Evolutionary conservation across 2,329 filamentous ascomycete genomes (phyloP).

Genomic region (Ophiognomonia clavigignenti-juglandacearum): DNA sequence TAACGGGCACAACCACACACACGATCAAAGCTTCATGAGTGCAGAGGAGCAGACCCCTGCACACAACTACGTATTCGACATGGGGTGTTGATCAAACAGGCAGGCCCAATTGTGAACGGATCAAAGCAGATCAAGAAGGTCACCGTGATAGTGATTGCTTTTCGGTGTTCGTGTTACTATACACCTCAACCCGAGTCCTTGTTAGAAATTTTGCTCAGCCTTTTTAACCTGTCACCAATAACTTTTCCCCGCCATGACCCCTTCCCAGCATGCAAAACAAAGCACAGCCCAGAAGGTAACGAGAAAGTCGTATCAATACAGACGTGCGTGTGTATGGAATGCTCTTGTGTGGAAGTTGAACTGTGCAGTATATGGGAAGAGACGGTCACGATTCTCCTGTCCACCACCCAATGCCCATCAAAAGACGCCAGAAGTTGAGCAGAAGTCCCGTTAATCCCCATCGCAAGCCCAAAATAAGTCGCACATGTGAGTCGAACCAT

Average conservation of each 20-base stretch:
- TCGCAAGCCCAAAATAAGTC: constrained; percentile 19
- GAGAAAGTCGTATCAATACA: constrained; percentile 32
- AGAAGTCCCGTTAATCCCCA: constrained; percentile 3
- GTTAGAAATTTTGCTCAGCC: constrained; percentile 9
- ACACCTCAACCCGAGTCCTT: constrained; percentile 16
- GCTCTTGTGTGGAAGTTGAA: constrained; percentile 23
- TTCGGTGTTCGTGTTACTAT: constrained; percentile 18
- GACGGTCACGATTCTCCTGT: constrained; percentile 28
- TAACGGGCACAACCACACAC: too few relatives aligned
- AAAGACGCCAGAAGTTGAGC: constrained; percentile 16
- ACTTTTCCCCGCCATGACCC: constrained; percentile 18
- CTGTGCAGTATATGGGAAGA: constrained; percentile 25
- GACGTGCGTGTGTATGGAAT: constrained; percentile 17
- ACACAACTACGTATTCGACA: background rate
- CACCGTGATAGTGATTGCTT: constrained; percentile 1
- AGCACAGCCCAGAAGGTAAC: constrained; percentile 30
- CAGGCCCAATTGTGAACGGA: too few relatives aligned
- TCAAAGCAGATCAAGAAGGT: too few relatives aligned
- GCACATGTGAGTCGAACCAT: constrained; percentile 21
- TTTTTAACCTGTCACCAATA: constrained; percentile 8
- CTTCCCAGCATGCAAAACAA: constrained; percentile 27
- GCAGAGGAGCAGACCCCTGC: background rate
- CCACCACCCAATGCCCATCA: constrained; percentile 20
- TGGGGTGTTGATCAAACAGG: too few relatives aligned
- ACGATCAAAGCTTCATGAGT: background rate